Evolutionary conservation across 2,329 filamentous ascomycete species (phyloP).

Genomic region (Alternaria rosae): DNA sequence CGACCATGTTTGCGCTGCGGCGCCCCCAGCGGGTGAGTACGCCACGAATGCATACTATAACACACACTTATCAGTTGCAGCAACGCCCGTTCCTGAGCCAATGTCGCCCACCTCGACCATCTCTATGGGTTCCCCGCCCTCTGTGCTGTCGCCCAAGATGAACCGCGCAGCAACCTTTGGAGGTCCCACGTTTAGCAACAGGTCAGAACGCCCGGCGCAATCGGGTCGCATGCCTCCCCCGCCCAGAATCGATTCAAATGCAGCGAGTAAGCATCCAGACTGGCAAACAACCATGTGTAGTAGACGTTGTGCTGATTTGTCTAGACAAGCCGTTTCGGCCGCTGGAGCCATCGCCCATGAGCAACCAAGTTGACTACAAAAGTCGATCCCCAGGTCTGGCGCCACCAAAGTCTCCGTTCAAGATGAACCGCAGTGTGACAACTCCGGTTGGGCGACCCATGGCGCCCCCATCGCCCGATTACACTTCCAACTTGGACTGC

Average conservation of each 20-base stretch:
- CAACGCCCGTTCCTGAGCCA: conserved; percentile 16
- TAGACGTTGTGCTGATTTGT: conserved; percentile 21
- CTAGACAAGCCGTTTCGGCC: conserved; percentile 48
- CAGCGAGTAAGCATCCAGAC: conserved; percentile 62
- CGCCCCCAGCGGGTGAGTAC: conserved; percentile 54
- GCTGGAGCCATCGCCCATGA: conserved; percentile 38
- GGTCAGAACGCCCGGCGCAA: conserved; percentile 43
- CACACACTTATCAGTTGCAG: conserved; percentile 23
- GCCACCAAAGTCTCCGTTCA: conserved; percentile 35
- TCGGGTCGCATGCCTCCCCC: conserved; percentile 58
- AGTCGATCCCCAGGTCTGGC: conserved; percentile 34
- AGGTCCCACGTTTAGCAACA: conserved; percentile 37
- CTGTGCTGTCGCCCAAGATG: conserved; percentile 29
- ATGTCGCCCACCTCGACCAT: conserved; percentile 17
- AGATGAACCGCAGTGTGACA: conserved; percentile 47
- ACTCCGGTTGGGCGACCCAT: conserved; percentile 45
- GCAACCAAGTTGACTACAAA: conserved; percentile 35
- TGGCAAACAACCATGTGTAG: not conserved
- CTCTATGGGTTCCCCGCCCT: conserved; percentile 14
- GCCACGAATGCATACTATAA: not conserved
- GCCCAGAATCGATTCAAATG: conserved; percentile 63
- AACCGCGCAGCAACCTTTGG: conserved; percentile 44
- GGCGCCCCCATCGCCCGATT: conserved; percentile 43
- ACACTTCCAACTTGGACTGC: conserved; percentile 54
- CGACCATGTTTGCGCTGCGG: conserved; percentile 74